phyloP scores from a whole-genome alignment of 768 basidiomycete genomes.

The Sutorius australiensis region DNA sequence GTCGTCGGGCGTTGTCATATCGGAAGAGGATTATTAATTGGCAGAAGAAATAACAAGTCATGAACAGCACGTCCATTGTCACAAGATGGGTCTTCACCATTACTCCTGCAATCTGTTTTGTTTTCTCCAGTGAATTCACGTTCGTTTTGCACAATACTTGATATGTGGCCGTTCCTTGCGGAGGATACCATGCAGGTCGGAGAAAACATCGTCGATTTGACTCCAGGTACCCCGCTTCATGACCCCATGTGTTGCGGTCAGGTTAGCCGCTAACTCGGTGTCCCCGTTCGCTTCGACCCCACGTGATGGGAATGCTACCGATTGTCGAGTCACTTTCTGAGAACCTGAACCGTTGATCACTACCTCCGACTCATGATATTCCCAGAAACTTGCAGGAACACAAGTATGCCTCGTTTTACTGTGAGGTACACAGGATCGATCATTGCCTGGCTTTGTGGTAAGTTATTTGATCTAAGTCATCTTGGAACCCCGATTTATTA shows the following conservation, averaged over 20 bases:
- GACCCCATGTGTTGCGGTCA: not conserved
- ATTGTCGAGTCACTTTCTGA: not conserved
- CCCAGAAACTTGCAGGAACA: not conserved
- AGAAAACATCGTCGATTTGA: not conserved
- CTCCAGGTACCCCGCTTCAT: not conserved
- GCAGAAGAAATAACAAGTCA: constrained; percentile 14
- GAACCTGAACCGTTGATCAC: not conserved
- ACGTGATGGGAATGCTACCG: not conserved
- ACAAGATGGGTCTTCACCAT: constrained; percentile 21
- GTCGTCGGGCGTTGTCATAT: not conserved
- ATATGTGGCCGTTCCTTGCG: not conserved
- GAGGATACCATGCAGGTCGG: not conserved
- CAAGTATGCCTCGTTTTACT: not conserved
- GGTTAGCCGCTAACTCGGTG: not conserved
- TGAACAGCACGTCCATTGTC: constrained; percentile 7
- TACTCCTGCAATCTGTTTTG: constrained; percentile 16
- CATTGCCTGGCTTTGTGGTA: too few relatives aligned
- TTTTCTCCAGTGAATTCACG: constrained; percentile 17
- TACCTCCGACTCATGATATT: not conserved
- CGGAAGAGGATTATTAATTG: constrained; percentile 6
- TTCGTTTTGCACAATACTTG: constrained; percentile 5
- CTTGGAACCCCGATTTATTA: too few relatives aligned
- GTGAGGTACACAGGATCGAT: too few relatives aligned
- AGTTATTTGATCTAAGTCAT: too few relatives aligned
- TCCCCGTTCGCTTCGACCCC: not conserved